Evolutionary conservation across 1,284 basidiomycete species (phyloP).

Genomic region (Neonothopanus nambi): DNA sequence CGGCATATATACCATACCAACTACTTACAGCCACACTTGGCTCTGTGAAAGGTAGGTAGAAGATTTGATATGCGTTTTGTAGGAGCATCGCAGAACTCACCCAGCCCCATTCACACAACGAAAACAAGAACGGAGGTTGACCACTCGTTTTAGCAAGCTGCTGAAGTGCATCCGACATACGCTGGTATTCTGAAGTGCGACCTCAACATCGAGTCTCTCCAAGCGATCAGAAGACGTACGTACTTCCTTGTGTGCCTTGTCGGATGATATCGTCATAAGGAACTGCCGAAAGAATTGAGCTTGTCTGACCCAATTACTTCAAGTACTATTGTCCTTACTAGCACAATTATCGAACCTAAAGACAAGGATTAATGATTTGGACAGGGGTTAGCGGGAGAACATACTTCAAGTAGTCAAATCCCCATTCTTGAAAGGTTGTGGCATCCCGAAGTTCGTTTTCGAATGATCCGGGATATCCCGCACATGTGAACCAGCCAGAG

Average conservation of each 20-base stretch:
- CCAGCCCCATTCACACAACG: slow-evolving; percentile 54
- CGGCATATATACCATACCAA: slow-evolving; percentile 11
- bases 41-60: not conserved
- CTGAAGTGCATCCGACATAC: slow-evolving; percentile 49
- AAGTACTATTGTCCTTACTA: slow-evolving; percentile 26
- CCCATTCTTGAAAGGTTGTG: slow-evolving; percentile 49
- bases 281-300: slow-evolving; percentile 30
- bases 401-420: slow-evolving; percentile 54
- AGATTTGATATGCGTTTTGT: not conserved
- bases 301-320: slow-evolving; percentile 12
- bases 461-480: slow-evolving; percentile 52
- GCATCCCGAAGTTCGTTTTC: slow-evolving; percentile 47
- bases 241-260: slow-evolving; percentile 50
- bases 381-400: not conserved
- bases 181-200: slow-evolving; percentile 40
- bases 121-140: slow-evolving; percentile 46
- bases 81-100: slow-evolving; percentile 26
- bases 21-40: slow-evolving; percentile 17
- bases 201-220: not conserved
- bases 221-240: slow-evolving; percentile 20
- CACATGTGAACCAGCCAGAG: slow-evolving; percentile 55
- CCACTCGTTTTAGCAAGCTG: slow-evolving; percentile 37
- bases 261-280: slow-evolving; percentile 48
- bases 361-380: not conserved
- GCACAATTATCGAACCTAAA: slow-evolving; percentile 51